Evolutionary conservation across 768 basidiomycete species (phyloP).

Genomic region (Tulasnella sp.): DNA sequence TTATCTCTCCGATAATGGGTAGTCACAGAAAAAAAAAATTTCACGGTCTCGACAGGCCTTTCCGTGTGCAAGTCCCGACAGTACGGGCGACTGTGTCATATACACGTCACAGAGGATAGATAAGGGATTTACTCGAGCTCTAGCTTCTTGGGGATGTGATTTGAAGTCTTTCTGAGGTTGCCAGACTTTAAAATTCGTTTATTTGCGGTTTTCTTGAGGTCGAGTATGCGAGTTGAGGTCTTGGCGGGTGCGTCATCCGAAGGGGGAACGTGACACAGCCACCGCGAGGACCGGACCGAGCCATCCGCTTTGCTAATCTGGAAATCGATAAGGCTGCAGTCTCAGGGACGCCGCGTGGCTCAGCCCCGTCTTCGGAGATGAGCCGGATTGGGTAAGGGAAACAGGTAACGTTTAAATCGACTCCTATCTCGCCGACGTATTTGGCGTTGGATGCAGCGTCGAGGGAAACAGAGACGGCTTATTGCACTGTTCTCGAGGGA

Average conservation of each 20-base stretch:
- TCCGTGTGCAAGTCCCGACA: background rate
- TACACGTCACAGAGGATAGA: background rate
- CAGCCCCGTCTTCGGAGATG: background rate
- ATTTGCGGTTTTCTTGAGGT: background rate
- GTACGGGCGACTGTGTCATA: background rate
- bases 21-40: background rate
- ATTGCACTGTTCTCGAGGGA: background rate
- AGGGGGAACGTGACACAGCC: background rate
- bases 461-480: background rate
- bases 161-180: background rate
- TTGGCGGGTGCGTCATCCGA: background rate
- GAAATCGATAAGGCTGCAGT: background rate
- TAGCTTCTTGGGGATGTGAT: background rate
- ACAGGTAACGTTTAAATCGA: background rate
- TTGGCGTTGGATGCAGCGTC: background rate
- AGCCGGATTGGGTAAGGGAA: background rate
- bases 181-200: background rate
- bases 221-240: background rate
- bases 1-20: background rate
- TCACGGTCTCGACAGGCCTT: slow-evolving; percentile 1
- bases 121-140: background rate
- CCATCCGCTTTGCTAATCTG: background rate
- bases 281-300: background rate
- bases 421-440: background rate
- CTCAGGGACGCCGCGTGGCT: background rate